Base-by-base conservation (phyloP, 176 grass and related monocot genomes). In the Tillandsia fasciculata region DNA sequence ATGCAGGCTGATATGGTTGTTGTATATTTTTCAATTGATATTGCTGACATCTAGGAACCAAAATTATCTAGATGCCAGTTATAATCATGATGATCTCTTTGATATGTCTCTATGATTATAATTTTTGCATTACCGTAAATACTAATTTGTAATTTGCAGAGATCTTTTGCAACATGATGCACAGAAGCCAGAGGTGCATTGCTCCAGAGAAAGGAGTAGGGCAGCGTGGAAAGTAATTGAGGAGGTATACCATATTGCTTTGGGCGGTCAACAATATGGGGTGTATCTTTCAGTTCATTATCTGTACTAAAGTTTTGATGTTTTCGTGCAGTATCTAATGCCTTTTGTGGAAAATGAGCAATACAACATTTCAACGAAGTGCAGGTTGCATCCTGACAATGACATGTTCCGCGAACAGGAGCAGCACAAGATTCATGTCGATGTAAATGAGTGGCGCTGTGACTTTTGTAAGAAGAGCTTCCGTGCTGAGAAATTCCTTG, bases 361-460 rank as follows among this genome's bases (percentile, higher is more conserved):
- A 63, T 92, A 89, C 73, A 29, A 89, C 73, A 75, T 96, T 50
- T 79, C 88, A 75, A 89, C 80, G 15, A 89, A 90, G 71, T 96
- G 93, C 72, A 88, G 89, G 57, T 76, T 96, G 71, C 73, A 66
- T 81, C 81, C 81, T 53, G 76, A 85, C 72, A 96, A 92, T 77
- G 93, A 96, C 70, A 87, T 96, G 81, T 96, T 96, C 54, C 86
- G 81, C 28, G 93, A 92, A 80, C 93, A 96, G 74, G 93, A 96
- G 76, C 63, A 87, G 20, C 83, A 96, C 71, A 96, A 96, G 71
- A 87, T 92, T 47, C 93, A 96, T 80, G 83, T 79, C 48, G 93
- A 96, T 76, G 24, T 84, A 63, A 96, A 92, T 77, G 93, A 96
- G 27, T 96, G 93, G 93, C 84, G 83, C 42, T 96, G 93, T 76